Conservation (phyloP, 108 stramenopile genomes). For the Skeletonema potamos region DNA sequence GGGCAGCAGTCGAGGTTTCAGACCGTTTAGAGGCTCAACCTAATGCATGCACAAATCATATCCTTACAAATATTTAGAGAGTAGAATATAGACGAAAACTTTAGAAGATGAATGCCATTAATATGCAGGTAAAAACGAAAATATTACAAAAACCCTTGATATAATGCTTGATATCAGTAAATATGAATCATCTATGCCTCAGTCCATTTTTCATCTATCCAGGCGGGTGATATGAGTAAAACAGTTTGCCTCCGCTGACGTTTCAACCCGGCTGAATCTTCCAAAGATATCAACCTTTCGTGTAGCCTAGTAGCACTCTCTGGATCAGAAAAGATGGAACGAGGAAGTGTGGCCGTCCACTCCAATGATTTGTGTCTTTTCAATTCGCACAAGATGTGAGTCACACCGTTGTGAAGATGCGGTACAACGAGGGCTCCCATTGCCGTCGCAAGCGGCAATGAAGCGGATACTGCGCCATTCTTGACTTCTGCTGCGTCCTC, state of each 20-base stretch:
- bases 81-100: not conserved
- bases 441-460: constrained; percentile 49
- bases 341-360: constrained; percentile 34
- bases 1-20: not conserved
- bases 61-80: not conserved
- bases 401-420: constrained; percentile 61
- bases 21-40: not conserved
- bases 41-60: not conserved
- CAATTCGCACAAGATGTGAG: constrained; percentile 62
- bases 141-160: not conserved
- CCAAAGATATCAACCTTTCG: constrained; percentile 23
- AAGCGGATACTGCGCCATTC: constrained; percentile 36
- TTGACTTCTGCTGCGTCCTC: constrained; percentile 8
- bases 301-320: constrained; percentile 15
- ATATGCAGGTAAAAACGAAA: no score
- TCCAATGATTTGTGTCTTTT: constrained; percentile 27
- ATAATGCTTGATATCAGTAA: no score
- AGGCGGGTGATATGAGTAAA: constrained; percentile 27
- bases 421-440: constrained; percentile 59
- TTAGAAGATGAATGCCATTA: not conserved
- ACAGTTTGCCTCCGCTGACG: not conserved
- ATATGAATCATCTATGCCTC: not conserved
- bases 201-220: constrained; percentile 25
- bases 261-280: constrained; percentile 13
- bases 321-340: constrained; percentile 19